Evolutionary conservation across 208 protist genomes (phyloP).

Genomic region (Crithidia sp.): DNA sequence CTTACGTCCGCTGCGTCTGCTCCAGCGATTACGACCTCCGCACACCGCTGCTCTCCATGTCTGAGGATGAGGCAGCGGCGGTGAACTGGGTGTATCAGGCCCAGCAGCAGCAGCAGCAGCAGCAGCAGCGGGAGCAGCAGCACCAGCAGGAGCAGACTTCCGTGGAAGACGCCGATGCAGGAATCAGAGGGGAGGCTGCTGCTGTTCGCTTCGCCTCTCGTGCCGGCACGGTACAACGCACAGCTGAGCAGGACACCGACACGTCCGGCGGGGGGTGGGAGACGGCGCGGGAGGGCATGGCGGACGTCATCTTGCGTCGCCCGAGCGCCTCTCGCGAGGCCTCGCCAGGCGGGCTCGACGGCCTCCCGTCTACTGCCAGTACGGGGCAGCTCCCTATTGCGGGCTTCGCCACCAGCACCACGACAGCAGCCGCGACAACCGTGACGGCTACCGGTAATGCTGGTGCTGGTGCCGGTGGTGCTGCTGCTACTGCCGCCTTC

Average conservation of each 20-base stretch:
- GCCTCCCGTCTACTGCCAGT: background rate
- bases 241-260: slow-evolving; percentile 13
- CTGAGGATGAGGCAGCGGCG: slow-evolving; percentile 12
- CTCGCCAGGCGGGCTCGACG: background rate
- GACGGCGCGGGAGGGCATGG: slow-evolving; percentile 2
- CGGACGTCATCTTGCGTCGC: slow-evolving; percentile 21
- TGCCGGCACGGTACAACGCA: background rate
- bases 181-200: background rate
- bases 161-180: background rate
- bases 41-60: slow-evolving; percentile 12
- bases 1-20: slow-evolving; percentile 53
- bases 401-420: too few species aligned
- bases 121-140: slow-evolving; percentile 23
- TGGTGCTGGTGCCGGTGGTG: background rate
- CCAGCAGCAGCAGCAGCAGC: slow-evolving; percentile 17
- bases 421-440: too few species aligned
- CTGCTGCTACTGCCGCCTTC: background rate
- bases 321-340: background rate
- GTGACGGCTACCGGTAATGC: too few species aligned
- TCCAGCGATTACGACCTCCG: slow-evolving; percentile 50
- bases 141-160: background rate
- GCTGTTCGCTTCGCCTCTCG: too few species aligned
- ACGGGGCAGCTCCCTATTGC: background rate
- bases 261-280: background rate
- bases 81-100: slow-evolving; percentile 15